Evolutionary conservation across 441 rosid species (phyloP).

Genomic region (Raphanus hybrid): DNA sequence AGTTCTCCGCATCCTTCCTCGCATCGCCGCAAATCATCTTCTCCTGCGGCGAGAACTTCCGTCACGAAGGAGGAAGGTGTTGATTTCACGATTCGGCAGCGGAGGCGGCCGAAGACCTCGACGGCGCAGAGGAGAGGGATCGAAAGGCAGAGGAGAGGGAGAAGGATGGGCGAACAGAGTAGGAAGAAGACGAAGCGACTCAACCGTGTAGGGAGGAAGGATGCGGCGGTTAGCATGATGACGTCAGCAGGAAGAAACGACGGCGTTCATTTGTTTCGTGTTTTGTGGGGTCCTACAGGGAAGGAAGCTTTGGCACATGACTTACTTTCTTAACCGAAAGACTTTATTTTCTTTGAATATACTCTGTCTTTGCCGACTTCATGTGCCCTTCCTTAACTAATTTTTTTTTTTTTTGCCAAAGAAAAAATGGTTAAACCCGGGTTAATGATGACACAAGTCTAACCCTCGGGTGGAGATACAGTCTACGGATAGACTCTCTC

Average conservation of each 20-base stretch:
- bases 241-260: conserved; percentile 32
- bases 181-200: conserved; percentile 56
- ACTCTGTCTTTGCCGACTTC: neutral
- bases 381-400: neutral
- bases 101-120: conserved; percentile 53
- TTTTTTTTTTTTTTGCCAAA: no score
- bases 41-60: conserved; percentile 16
- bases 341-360: neutral
- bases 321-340: conserved; percentile 7
- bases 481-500: no score
- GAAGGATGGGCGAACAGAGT: conserved; percentile 65
- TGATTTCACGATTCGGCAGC: conserved; percentile 21
- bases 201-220: conserved; percentile 57
- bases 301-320: conserved; percentile 24
- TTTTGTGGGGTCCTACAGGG: conserved; percentile 25
- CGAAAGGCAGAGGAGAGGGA: conserved; percentile 57
- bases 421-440: no score
- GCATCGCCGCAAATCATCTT: conserved; percentile 47
- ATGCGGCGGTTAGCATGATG: conserved; percentile 52
- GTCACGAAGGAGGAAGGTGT: conserved; percentile 10
- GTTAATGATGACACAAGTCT: no score
- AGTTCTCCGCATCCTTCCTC: conserved; percentile 50
- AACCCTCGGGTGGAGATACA: no score
- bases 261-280: conserved; percentile 20
- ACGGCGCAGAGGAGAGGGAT: conserved; percentile 58